phyloP scores from a whole-genome alignment of 2,329 filamentous ascomycete species.

The Ophiostoma montium region DNA sequence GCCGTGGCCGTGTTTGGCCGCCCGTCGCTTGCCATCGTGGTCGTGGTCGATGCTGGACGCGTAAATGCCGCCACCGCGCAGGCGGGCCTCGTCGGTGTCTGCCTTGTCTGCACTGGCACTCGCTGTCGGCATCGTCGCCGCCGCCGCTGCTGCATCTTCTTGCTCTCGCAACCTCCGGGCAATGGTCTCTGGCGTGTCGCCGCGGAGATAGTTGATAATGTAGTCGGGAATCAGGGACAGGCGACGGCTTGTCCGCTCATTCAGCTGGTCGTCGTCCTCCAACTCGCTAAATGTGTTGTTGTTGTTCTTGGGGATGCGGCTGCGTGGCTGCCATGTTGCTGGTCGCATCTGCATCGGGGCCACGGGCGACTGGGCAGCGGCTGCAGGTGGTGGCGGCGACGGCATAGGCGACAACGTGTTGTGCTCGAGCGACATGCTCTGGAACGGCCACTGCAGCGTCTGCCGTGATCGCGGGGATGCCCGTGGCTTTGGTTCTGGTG shows the following conservation, averaged over 20 bases:
- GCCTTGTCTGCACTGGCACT: neutral
- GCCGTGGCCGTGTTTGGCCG: neutral
- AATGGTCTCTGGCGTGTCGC: conserved; percentile 39
- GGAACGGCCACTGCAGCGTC: conserved; percentile 23
- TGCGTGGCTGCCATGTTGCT: conserved; percentile 17
- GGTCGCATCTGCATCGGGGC: conserved; percentile 7
- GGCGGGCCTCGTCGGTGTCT: neutral
- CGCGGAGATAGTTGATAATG: conserved; percentile 39
- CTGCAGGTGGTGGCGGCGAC: neutral
- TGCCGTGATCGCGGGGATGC: conserved; percentile 7
- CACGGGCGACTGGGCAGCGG: neutral
- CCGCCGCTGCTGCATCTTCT: neutral
- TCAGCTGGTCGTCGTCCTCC: conserved; percentile 10
- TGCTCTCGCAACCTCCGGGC: conserved; percentile 23
- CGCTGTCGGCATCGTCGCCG: neutral
- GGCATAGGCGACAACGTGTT: conserved; percentile 2
- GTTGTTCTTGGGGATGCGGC: neutral
- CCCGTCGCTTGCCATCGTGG: too few relatives aligned
- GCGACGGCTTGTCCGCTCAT: conserved; percentile 13
- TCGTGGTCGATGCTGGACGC: neutral
- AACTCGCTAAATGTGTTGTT: conserved; percentile 7
- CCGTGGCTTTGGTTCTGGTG: neutral
- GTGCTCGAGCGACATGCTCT: conserved; percentile 18
- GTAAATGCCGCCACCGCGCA: neutral
- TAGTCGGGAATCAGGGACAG: conserved; percentile 40